Percentiles rank a stretch among this genome's conserved stretches.
These are phyloP conservation scores for Ceratocystis ficicola DNA, from an alignment of 2,329 filamentous ascomycete species.

Conservation along the genomic window DNA sequence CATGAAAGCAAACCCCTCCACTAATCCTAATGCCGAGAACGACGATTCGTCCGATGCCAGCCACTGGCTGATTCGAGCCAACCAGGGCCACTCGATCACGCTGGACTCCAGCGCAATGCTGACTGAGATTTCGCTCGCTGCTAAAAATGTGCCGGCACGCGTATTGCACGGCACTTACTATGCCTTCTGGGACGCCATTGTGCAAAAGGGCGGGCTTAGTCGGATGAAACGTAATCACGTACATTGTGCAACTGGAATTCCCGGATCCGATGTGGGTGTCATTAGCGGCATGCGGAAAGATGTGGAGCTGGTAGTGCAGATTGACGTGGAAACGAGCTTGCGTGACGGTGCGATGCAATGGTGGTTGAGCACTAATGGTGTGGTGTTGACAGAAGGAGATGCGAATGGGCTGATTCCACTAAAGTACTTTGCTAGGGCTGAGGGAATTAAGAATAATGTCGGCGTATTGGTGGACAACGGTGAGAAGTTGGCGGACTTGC, in stretches of 20 bases:
- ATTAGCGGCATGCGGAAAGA: constrained; percentile 70
- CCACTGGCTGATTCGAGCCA: constrained; percentile 81
- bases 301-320: constrained; percentile 64
- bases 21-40: constrained; percentile 26
- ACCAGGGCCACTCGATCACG: constrained; percentile 84
- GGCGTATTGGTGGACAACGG: constrained; percentile 62
- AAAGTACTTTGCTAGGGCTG: constrained; percentile 60
- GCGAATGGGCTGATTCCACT: constrained; percentile 50
- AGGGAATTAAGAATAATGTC: constrained; percentile 46
- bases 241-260: constrained; percentile 71
- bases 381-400: constrained; percentile 52
- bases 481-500: constrained; percentile 52
- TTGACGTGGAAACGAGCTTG: constrained; percentile 59
- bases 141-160: constrained; percentile 46
- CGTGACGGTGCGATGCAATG: constrained; percentile 50
- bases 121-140: constrained; percentile 49
- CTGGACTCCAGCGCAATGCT: constrained; percentile 60
- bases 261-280: constrained; percentile 36
- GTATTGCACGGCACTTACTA: constrained; percentile 88
- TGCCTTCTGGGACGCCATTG: constrained; percentile 62
- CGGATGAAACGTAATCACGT: constrained; percentile 79
- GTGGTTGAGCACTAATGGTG: constrained; percentile 69
- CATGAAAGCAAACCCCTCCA: constrained; percentile 39
- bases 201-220: constrained; percentile 62
- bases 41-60: constrained; percentile 38